These are phyloP conservation scores for Casuarina equisetifolia DNA, from an alignment of 306 rosid genomes.

Conservation along the genomic window DNA sequence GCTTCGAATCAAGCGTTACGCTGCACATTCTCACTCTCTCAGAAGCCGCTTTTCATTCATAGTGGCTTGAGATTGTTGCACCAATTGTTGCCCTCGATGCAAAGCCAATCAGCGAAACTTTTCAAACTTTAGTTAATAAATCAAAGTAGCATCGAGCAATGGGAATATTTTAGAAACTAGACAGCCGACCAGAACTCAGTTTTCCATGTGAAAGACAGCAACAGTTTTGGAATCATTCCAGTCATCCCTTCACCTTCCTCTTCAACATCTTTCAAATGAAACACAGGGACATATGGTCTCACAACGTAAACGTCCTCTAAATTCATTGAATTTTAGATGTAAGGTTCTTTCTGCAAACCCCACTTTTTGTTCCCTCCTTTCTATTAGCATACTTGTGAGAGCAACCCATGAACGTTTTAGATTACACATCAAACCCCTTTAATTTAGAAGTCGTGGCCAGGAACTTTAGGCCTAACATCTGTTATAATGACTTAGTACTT, in stretches of 20 bases:
- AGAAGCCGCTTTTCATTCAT: slow-evolving; percentile 66
- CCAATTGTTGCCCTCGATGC: slow-evolving; percentile 63
- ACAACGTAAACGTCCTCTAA: slow-evolving; percentile 55
- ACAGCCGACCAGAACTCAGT: slow-evolving; percentile 70
- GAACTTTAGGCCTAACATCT: not conserved
- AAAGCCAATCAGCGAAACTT: slow-evolving; percentile 48
- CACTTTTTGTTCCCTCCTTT: slow-evolving; percentile 10
- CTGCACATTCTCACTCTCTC: slow-evolving; percentile 70
- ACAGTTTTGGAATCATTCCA: slow-evolving; percentile 72
- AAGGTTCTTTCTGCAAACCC: slow-evolving; percentile 17
- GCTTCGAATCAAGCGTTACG: slow-evolving; percentile 68
- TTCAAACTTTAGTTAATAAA: slow-evolving; percentile 30
- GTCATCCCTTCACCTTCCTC: slow-evolving; percentile 48
- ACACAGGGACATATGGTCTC: slow-evolving; percentile 21
- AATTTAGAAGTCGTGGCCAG: too few relatives aligned
- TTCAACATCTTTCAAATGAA: slow-evolving; percentile 26
- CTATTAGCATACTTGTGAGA: slow-evolving; percentile 23
- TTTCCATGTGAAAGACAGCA: slow-evolving; percentile 72
- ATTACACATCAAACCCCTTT: not conserved
- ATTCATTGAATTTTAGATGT: slow-evolving; percentile 22
- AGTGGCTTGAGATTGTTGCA: slow-evolving; percentile 73
- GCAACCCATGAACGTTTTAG: not conserved
- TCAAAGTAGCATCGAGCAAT: slow-evolving; percentile 43
- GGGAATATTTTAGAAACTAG: slow-evolving; percentile 45
- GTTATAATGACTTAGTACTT: not conserved